A percentile compares a stretch with the other conserved stretches of the same genome.
These are phyloP conservation scores for Tuber indicum DNA, from an alignment of 495 filamentous ascomycete genomes.

Conservation along the genomic window DNA sequence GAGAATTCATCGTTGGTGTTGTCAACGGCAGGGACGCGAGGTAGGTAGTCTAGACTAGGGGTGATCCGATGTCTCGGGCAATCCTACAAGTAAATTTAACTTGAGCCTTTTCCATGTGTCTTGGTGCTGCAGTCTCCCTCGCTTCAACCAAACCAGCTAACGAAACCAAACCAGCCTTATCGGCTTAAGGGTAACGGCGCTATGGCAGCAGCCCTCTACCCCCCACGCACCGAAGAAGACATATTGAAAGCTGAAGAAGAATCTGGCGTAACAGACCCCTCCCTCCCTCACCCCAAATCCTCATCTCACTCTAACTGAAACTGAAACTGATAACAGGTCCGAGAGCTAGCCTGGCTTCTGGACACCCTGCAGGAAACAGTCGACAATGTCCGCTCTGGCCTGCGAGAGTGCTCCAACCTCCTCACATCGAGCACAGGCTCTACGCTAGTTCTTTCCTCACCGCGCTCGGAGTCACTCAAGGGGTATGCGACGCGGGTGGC, in stretches of 20 bases:
- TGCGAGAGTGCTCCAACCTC: slow-evolving; percentile 80
- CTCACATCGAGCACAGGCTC: slow-evolving; percentile 63
- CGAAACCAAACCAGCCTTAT: neutral
- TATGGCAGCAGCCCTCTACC: slow-evolving; percentile 31
- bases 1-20: neutral
- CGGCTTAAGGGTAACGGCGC: neutral
- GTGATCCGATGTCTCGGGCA: neutral
- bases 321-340: slow-evolving; percentile 21
- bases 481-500: slow-evolving; percentile 81
- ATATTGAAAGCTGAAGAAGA: slow-evolving; percentile 29
- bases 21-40: neutral
- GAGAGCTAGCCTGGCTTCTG: slow-evolving; percentile 84
- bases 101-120: neutral
- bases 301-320: slow-evolving; percentile 9
- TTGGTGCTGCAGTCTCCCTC: neutral
- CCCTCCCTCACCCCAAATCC: neutral
- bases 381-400: slow-evolving; percentile 67
- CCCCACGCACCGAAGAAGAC: slow-evolving; percentile 19
- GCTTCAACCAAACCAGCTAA: neutral
- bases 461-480: slow-evolving; percentile 81
- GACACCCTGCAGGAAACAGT: slow-evolving; percentile 70
- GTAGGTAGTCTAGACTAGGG: neutral
- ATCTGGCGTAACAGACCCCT: slow-evolving; percentile 29
- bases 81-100: neutral
- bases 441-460: slow-evolving; percentile 81